A percentile compares a stretch with the other conserved stretches of the same genome.
These are phyloP conservation scores for Eucalyptus fibrosa DNA, from an alignment of 345 rosid genomes.

Conservation along the genomic window DNA sequence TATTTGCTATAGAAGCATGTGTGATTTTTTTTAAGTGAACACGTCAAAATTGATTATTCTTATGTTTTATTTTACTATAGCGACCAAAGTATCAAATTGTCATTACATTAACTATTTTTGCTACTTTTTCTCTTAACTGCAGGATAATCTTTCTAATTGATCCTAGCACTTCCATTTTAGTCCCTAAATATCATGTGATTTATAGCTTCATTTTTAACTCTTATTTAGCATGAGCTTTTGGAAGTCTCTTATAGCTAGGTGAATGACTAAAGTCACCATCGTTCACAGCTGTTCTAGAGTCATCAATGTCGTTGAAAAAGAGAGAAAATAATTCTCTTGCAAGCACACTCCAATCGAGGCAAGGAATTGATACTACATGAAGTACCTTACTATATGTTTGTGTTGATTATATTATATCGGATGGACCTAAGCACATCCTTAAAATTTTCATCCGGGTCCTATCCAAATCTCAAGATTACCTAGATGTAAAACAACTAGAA, in stretches of 20 bases:
- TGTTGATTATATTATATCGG: neutral
- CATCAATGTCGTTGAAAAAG: neutral
- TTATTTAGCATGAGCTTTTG: neutral
- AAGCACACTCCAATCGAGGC: neutral
- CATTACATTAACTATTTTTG: neutral
- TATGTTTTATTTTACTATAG: neutral
- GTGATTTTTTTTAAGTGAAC: neutral
- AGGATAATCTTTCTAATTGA: neutral
- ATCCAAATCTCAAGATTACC: too few species aligned
- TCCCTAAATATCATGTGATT: neutral
- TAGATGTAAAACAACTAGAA: too few species aligned
- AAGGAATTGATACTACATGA: neutral
- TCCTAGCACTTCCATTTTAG: neutral
- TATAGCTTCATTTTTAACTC: neutral
- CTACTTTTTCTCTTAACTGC: neutral
- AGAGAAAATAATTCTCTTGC: neutral
- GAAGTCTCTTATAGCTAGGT: neutral
- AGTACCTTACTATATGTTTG: neutral
- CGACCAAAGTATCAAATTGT: too few species aligned
- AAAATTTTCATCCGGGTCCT: too few species aligned
- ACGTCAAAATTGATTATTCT: neutral
- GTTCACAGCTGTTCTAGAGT: neutral
- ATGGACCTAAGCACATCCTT: too few species aligned
- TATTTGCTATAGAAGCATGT: neutral
- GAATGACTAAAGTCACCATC: neutral